Evolutionary conservation across 2,329 filamentous ascomycete species (phyloP), one percentile per base, ranked within the genome.

Genomic region (Zopfia rhizophila): DNA sequence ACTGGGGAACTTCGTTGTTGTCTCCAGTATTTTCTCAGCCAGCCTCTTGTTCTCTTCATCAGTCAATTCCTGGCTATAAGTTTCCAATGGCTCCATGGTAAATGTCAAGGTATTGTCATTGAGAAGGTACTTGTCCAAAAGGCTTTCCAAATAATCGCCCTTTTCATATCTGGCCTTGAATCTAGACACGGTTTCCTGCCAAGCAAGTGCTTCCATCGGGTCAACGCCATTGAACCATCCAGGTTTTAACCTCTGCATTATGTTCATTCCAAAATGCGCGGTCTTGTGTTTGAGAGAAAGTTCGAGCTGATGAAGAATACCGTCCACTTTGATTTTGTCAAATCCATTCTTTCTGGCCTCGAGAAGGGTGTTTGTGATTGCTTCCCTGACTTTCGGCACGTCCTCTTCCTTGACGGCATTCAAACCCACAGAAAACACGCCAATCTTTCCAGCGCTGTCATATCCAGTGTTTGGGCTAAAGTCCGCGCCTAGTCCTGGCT

Each of bases 161-260:
- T 90, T 78, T 1, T 85, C 85, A 56, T 93, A 87, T 61, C 86
- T 84, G 1, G 81, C 75, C 73, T 96, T 88, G 74, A 99, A 99
- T 5, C 86, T 85, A 18, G 86, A 78, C 3, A 97, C 86, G 1
- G 90, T 91, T 30, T 94, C 88, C 60, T 96, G 94, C 91, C 92
- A 97, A 2, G 91, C 88, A 24, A 99, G 78, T 10, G 90, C 87
- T 56, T 96, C 87, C 72, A 97, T 95, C 0, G 94, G 93, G 68
- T 97, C 90, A 3, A 91, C 86, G 4, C 93, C 94, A 45, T 94
- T 95, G 73, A 99, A 97, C 94, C 94, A 99, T 48, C 89, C 87
- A 2, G 91, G 88, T 66, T 96, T 90, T 6, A 97, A 80, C 29
- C 93, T 85, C 60, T 96, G 90, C 72, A 99, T 84, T 40, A 97